These are phyloP conservation scores for Osmanthus fragrans DNA, from an alignment of 257 asterid genomes.

Conservation along the genomic window DNA sequence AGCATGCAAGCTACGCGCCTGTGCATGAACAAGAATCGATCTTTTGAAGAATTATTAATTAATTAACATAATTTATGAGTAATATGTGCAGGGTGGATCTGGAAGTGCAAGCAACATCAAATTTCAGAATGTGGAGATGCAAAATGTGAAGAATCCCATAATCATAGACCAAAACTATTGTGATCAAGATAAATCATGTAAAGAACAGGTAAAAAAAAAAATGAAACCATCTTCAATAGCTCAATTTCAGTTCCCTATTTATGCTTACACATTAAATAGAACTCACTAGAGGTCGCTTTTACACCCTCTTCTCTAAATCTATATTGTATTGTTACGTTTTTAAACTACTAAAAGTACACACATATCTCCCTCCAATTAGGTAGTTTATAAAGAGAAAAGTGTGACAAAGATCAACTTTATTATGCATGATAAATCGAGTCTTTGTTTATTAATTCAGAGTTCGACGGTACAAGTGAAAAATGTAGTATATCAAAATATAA, in stretches of 20 bases:
- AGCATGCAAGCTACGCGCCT: too few species aligned
- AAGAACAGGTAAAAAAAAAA: conserved; percentile 45
- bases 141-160: conserved; percentile 72
- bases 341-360: neutral
- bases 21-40: too few species aligned
- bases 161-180: conserved; percentile 84
- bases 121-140: conserved; percentile 66
- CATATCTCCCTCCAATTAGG: neutral
- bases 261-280: too few species aligned
- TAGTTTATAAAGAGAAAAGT: neutral
- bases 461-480: conserved; percentile 63
- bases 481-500: conserved; percentile 62
- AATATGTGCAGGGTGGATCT: conserved; percentile 47
- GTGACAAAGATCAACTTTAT: neutral
- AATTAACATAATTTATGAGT: conserved; percentile 2
- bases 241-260: too few species aligned
- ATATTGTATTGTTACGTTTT: too few species aligned
- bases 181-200: conserved; percentile 54
- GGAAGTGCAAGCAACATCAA: conserved; percentile 71
- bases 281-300: too few species aligned
- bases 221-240: too few species aligned
- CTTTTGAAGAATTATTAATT: too few species aligned
- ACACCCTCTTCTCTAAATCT: too few species aligned
- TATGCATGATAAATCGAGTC: neutral
- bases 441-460: conserved; percentile 31